These are phyloP conservation scores for Chaetomiaceae sp. DNA, from an alignment of 2,329 filamentous ascomycete species.

Conservation along the genomic window DNA sequence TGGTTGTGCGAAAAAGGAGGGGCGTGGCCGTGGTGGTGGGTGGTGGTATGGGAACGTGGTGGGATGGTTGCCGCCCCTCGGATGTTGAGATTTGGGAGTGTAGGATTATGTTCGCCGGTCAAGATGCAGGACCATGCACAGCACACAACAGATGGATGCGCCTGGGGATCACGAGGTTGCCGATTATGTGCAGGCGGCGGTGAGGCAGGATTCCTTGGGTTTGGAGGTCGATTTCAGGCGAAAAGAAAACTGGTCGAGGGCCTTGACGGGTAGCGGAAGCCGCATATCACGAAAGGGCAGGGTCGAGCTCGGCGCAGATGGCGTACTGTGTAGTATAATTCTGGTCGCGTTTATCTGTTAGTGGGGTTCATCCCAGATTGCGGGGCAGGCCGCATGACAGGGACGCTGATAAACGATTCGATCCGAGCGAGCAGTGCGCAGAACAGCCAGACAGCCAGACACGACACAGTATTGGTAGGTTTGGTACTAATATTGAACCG, in stretches of 20 bases:
- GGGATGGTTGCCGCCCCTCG: conserved; percentile 1
- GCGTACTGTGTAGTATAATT: conserved; percentile 25
- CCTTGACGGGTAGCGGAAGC: conserved; percentile 23
- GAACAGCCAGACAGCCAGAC: no score
- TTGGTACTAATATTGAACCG: conserved; percentile 1
- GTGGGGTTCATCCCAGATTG: conserved; percentile 28
- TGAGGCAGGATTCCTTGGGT: not conserved
- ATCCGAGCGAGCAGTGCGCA: conserved; percentile 4
- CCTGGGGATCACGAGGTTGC: not conserved
- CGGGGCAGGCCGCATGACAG: conserved; percentile 26
- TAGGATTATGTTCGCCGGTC: conserved; percentile 8
- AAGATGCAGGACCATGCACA: conserved; percentile 8
- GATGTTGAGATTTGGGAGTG: conserved; percentile 8
- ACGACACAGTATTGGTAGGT: no score
- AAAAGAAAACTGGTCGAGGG: conserved; percentile 14
- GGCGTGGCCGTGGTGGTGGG: no score
- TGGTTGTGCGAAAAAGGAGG: no score
- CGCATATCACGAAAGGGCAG: conserved; percentile 18
- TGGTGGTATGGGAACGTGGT: not conserved
- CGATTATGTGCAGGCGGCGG: conserved; percentile 4
- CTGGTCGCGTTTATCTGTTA: conserved; percentile 28
- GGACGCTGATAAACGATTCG: conserved; percentile 22
- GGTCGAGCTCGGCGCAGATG: conserved; percentile 19
- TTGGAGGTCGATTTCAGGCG: not conserved
- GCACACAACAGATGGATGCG: conserved; percentile 4